Conservation (phyloP, 2,329 filamentous ascomycete genomes). For the Cytospora schulzeri region DNA sequence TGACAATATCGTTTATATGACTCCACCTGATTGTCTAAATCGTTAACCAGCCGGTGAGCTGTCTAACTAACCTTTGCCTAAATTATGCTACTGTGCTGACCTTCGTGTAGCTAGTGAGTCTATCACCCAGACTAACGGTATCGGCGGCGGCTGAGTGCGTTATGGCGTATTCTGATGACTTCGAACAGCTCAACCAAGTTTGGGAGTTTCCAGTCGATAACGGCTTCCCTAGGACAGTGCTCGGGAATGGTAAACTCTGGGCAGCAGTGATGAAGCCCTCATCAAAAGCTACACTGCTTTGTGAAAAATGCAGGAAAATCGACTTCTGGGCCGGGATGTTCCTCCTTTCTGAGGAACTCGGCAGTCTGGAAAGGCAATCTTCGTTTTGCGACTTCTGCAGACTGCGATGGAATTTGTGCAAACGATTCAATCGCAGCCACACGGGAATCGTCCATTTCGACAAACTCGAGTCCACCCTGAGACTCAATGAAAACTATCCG, state of each 20-base stretch:
- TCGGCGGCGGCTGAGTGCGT: background rate
- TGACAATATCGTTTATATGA: background rate
- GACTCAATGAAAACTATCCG: background rate
- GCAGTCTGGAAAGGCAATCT: background rate
- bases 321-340: background rate
- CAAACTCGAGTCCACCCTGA: constrained; percentile 2
- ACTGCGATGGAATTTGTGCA: background rate
- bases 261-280: too few species aligned
- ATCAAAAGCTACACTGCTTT: background rate
- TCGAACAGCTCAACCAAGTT: background rate
- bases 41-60: background rate
- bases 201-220: constrained; percentile 10
- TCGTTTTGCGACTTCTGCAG: constrained; percentile 1
- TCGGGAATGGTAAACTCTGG: background rate
- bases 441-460: background rate
- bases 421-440: background rate
- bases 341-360: background rate
- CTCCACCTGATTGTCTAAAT: background rate
- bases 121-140: background rate
- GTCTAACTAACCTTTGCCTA: too few species aligned
- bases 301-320: background rate
- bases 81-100: background rate
- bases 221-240: background rate
- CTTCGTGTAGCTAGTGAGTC: background rate
- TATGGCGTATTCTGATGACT: background rate